phyloP scores from a whole-genome alignment of 306 rosid genomes.

The Rosa lucieae region DNA sequence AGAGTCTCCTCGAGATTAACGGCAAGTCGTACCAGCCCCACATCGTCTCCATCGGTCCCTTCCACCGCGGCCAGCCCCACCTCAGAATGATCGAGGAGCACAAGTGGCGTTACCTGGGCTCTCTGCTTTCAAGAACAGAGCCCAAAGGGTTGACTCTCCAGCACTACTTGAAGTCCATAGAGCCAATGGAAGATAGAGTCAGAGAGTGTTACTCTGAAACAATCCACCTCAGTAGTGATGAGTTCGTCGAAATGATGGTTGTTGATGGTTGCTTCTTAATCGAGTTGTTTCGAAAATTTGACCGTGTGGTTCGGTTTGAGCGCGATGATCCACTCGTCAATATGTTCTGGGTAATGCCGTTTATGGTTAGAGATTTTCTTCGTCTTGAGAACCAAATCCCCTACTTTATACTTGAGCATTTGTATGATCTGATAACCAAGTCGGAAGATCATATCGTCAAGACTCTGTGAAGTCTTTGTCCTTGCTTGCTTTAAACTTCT shows the following conservation, averaged over 20 bases:
- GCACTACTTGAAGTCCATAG: constrained; percentile 22
- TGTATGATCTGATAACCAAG: constrained; percentile 34
- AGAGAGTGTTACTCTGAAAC: constrained; percentile 61
- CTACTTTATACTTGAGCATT: constrained; percentile 40
- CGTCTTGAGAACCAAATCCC: constrained; percentile 80
- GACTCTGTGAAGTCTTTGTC: constrained; percentile 20
- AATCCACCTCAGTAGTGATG: constrained; percentile 25
- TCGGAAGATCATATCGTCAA: constrained; percentile 1
- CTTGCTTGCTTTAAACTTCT: constrained; percentile 45
- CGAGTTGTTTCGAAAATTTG: constrained; percentile 46
- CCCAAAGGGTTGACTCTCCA: constrained; percentile 16
- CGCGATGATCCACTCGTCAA: constrained; percentile 43
- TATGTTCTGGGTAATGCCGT: constrained; percentile 54
- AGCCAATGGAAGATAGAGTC: constrained; percentile 37
- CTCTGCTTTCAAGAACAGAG: constrained; percentile 38
- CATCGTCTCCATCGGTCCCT: constrained; percentile 70
- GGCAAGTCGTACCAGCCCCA: constrained; percentile 61
- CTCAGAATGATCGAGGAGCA: constrained; percentile 60
- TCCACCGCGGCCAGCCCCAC: constrained; percentile 37
- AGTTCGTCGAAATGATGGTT: constrained; percentile 54
- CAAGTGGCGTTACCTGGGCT: constrained; percentile 52
- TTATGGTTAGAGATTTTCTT: constrained; percentile 52
- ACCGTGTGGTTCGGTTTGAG: constrained; percentile 28
- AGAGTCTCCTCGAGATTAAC: constrained; percentile 40
- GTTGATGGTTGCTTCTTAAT: constrained; percentile 70